Conservation (phyloP, 257 asterid species). For the Solanum corneliomulleri region DNA sequence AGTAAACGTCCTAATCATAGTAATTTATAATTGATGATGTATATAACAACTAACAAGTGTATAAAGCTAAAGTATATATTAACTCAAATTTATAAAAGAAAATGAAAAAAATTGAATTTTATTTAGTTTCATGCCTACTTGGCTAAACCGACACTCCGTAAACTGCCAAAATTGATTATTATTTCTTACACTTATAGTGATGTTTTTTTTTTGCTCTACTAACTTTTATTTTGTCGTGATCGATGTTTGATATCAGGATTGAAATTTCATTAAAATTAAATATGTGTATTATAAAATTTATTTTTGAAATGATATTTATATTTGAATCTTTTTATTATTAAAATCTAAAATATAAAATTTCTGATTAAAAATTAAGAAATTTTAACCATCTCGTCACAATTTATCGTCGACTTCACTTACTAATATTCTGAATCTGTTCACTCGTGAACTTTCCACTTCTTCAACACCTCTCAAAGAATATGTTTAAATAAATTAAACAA, state of each 20-base stretch:
- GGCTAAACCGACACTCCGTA: neutral
- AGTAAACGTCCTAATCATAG: neutral
- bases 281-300: rapidly evolving
- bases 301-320: too few species aligned
- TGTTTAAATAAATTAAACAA: neutral
- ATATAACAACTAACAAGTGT: neutral
- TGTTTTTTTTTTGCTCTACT: neutral
- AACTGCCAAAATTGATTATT: neutral
- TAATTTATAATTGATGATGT: neutral
- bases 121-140: neutral
- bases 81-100: neutral
- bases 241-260: rapidly evolving
- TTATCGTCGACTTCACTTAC: neutral
- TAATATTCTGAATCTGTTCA: neutral
- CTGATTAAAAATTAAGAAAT: neutral
- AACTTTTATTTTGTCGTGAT: neutral
- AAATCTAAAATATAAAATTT: rapidly evolving
- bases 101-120: neutral
- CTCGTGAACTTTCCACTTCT: neutral
- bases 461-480: neutral
- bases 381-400: rapidly evolving
- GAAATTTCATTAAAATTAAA: neutral
- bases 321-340: rapidly evolving
- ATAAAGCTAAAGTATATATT: neutral
- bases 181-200: neutral